Evolutionary conservation across 257 asterid species (phyloP).

Genomic region (Ehretia macrophylla): DNA sequence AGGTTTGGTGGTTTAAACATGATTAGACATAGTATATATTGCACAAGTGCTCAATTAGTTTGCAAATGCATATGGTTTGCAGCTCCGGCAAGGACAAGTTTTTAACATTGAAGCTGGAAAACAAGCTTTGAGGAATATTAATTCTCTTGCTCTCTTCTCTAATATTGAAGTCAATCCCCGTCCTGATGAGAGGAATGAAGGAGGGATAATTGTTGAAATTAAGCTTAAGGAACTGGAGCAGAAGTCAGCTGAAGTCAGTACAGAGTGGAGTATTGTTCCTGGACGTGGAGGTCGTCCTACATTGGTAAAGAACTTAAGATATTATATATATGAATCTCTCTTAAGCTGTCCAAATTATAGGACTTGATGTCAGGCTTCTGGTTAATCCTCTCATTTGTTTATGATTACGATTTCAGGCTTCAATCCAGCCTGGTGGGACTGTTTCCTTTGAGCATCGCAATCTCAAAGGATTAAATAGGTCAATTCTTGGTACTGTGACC

Average conservation of each 20-base stretch:
- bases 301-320: slow-evolving; percentile 42
- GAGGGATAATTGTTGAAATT: slow-evolving; percentile 87
- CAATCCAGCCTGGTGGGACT: slow-evolving; percentile 98
- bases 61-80: not conserved
- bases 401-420: slow-evolving; percentile 58
- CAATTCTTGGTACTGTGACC: slow-evolving; percentile 91
- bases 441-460: slow-evolving; percentile 97
- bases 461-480: slow-evolving; percentile 84
- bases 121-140: slow-evolving; percentile 87
- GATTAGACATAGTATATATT: too few species aligned
- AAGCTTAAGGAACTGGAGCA: slow-evolving; percentile 95
- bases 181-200: slow-evolving; percentile 93
- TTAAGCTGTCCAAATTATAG: slow-evolving; percentile 1
- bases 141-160: slow-evolving; percentile 84
- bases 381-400: slow-evolving; percentile 1
- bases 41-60: not conserved
- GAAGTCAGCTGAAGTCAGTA: slow-evolving; percentile 95
- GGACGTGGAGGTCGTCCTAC: slow-evolving; percentile 98
- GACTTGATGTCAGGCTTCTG: slow-evolving; percentile 19
- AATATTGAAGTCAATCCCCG: slow-evolving; percentile 98
- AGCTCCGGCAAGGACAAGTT: slow-evolving; percentile 89
- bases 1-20: too few species aligned
- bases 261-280: slow-evolving; percentile 99
- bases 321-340: not conserved
- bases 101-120: slow-evolving; percentile 94